A percentile compares a stretch with the other conserved stretches of the same genome.
Evolutionary conservation across 345 rosid species (phyloP).

Genomic region (Stellera chamaejasme): DNA sequence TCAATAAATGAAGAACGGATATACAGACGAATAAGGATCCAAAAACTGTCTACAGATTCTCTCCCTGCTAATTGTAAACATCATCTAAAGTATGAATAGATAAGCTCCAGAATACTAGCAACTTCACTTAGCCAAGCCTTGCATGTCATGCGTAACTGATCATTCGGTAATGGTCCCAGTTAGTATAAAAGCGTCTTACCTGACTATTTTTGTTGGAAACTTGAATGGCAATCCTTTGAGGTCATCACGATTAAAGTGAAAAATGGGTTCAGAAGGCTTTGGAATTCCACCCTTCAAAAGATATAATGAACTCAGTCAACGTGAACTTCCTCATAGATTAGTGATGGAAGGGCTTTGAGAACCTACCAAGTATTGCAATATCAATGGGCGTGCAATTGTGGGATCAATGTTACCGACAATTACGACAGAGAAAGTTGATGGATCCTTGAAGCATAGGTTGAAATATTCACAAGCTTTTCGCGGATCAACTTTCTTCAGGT

Average conservation of each 20-base stretch:
- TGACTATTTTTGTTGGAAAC: conserved; percentile 54
- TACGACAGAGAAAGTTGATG: conserved; percentile 81
- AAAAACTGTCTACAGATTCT: too few species aligned
- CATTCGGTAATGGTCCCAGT: too few species aligned
- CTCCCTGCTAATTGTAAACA: too few species aligned
- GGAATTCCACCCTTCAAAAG: conserved; percentile 60
- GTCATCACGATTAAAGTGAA: conserved; percentile 55
- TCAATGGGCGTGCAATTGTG: conserved; percentile 54
- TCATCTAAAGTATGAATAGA: too few species aligned
- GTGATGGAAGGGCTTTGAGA: not conserved
- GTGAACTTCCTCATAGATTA: not conserved
- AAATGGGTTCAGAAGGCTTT: conserved; percentile 60
- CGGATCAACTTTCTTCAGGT: conserved; percentile 74
- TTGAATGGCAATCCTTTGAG: conserved; percentile 81
- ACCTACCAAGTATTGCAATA: conserved; percentile 85
- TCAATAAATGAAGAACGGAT: too few species aligned
- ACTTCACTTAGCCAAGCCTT: too few species aligned
- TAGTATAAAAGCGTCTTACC: conserved; percentile 24
- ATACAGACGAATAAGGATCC: too few species aligned
- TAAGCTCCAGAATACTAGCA: too few species aligned
- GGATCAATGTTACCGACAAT: conserved; percentile 86
- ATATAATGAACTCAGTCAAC: conserved; percentile 4
- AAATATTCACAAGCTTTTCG: conserved; percentile 81
- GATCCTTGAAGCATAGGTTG: conserved; percentile 83
- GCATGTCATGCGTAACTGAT: too few species aligned